Evolutionary conservation across 176 grass and related monocot species (phyloP), one percentile per base, ranked within the genome.

Genomic region (Ananas comosus): DNA sequence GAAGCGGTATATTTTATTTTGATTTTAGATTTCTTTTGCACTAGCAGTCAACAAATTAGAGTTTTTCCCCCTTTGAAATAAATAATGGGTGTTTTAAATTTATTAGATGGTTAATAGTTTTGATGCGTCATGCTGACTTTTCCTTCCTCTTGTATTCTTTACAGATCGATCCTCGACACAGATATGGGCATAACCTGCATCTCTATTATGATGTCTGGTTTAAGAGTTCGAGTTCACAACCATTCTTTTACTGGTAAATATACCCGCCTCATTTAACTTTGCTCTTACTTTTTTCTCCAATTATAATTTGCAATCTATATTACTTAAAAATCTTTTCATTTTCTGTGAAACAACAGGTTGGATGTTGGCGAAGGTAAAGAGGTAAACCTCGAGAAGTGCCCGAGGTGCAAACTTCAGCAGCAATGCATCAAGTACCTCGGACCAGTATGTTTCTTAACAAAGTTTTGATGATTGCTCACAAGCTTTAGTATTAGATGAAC

Each of bases 361-460:
- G 95, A 99, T 80, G 76, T 99, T 73, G 95, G 95, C 47, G 95
- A 99, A 71, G 90, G 95, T 42, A 99, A 94, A 84, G 95, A 99
- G 71, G 52, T 94, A 18, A 94, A 86, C 72, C 85, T 93, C 67
- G 87, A 88, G 72, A 99, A 82, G 78, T 99, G 90, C 78, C 75
- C 90, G 9, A 88, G 85, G 72, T 78, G 23, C 71, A 91, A 82
- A 82, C 88, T 99, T 81, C 90, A 99, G 66, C 83, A 84, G 54
- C 84, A 94, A 51, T 99, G 87, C 84, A 76, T 96, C 79, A 85
- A 85, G 64, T 96, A 96, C 72, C 91, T 96, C 69, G 91, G 91
- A 83, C 90, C 78, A 72, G 95, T 99, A 99, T 58, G 64, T 71
- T 58, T 74, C 11, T 80, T 47, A 65, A 49, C 23, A 51, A 51